These are phyloP conservation scores for Penicillium brasilianum DNA, from an alignment of 2,329 filamentous ascomycete genomes.

Conservation along the genomic window DNA sequence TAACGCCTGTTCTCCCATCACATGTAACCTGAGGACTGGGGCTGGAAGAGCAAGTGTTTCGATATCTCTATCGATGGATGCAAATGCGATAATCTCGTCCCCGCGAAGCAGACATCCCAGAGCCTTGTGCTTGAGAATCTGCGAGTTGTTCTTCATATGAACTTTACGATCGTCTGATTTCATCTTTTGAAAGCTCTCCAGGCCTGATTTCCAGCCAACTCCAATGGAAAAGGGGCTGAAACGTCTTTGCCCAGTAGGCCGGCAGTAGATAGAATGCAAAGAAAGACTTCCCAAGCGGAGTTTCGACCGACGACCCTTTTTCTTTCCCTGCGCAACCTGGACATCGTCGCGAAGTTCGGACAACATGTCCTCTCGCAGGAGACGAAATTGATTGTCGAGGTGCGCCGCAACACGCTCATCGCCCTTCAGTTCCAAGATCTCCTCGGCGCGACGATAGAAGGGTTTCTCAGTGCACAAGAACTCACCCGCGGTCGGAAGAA, in stretches of 20 bases:
- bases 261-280: conserved; percentile 41
- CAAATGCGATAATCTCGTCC: conserved; percentile 64
- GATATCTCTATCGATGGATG: conserved; percentile 59
- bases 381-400: conserved; percentile 73
- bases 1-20: conserved; percentile 48
- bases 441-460: conserved; percentile 61
- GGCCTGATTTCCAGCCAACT: conserved; percentile 49
- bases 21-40: conserved; percentile 58
- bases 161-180: conserved; percentile 44
- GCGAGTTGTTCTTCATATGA: conserved; percentile 55
- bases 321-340: conserved; percentile 56
- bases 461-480: conserved; percentile 58
- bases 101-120: conserved; percentile 65
- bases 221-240: conserved; percentile 46
- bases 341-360: conserved; percentile 68
- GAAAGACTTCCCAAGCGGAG: conserved; percentile 46
- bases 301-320: conserved; percentile 50
- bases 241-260: conserved; percentile 31
- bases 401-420: conserved; percentile 55
- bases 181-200: conserved; percentile 51
- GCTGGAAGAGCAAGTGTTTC: conserved; percentile 48
- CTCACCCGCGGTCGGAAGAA: conserved; percentile 71
- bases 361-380: conserved; percentile 73
- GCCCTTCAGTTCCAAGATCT: conserved; percentile 50
- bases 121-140: conserved; percentile 63